These are phyloP conservation scores for Aureobasidium mangrovei DNA, from an alignment of 2,329 filamentous ascomycete species.

Conservation along the genomic window DNA sequence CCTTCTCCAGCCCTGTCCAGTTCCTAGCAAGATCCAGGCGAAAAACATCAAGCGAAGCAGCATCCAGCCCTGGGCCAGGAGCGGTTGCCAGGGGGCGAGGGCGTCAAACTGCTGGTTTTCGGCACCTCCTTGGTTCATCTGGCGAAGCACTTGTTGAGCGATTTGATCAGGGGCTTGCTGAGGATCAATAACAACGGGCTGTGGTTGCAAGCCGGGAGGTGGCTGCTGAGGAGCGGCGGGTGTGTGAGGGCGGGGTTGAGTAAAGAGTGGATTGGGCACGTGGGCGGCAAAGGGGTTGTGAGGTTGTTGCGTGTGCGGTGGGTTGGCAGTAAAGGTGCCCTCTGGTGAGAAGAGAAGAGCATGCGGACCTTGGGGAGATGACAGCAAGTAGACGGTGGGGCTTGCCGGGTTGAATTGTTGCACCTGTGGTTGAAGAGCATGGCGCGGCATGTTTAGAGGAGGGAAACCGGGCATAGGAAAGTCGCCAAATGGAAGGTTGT, in stretches of 20 bases:
- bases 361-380: conserved; percentile 37
- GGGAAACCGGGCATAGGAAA: conserved; percentile 7
- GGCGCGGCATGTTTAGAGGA: neutral
- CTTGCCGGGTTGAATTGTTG: conserved; percentile 18
- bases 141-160: conserved; percentile 3
- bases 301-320: neutral
- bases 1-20: conserved; percentile 36
- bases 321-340: conserved; percentile 23
- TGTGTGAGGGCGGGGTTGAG: neutral
- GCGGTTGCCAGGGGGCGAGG: conserved; percentile 23
- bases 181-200: neutral
- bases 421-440: neutral
- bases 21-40: conserved; percentile 48
- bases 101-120: conserved; percentile 2
- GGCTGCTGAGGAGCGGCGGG: neutral
- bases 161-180: conserved; percentile 1
- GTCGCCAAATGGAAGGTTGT: neutral
- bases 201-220: neutral
- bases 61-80: conserved; percentile 45
- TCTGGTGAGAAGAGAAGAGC: conserved; percentile 35
- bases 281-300: neutral
- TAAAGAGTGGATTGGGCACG: neutral
- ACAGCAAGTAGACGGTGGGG: conserved; percentile 32
- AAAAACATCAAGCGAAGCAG: conserved; percentile 50
- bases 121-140: neutral